Evolutionary conservation across 495 filamentous ascomycete genomes (phyloP).

Genomic region (Amphirosellinia nigrospora): DNA sequence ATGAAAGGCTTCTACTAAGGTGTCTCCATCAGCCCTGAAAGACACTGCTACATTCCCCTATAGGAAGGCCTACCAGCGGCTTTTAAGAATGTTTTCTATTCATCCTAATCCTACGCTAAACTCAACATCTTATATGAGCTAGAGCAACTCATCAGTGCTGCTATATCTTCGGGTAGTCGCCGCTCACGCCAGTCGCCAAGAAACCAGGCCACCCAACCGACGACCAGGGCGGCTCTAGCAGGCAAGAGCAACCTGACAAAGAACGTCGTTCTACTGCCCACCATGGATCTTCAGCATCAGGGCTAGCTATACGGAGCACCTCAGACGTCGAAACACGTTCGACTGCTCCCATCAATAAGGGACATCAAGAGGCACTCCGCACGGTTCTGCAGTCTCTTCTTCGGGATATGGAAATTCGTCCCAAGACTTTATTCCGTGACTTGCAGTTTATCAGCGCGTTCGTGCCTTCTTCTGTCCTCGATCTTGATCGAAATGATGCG

Average conservation of each 20-base stretch:
- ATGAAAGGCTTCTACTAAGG: slow-evolving; percentile 46
- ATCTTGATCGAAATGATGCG: slow-evolving; percentile 86
- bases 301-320: slow-evolving; percentile 13
- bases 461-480: slow-evolving; percentile 78
- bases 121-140: slow-evolving; percentile 84
- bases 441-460: slow-evolving; percentile 95
- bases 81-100: slow-evolving; percentile 85
- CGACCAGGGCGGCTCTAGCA: slow-evolving; percentile 25
- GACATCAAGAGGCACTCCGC: slow-evolving; percentile 74
- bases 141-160: slow-evolving; percentile 79
- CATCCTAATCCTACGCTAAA: slow-evolving; percentile 86
- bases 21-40: slow-evolving; percentile 45
- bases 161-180: slow-evolving; percentile 55
- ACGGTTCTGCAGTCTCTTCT: slow-evolving; percentile 81
- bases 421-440: slow-evolving; percentile 92
- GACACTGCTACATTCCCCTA: slow-evolving; percentile 70
- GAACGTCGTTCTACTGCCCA: slow-evolving; percentile 22
- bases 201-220: slow-evolving; percentile 32
- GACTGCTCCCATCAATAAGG: slow-evolving; percentile 59
- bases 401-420: slow-evolving; percentile 74
- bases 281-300: slow-evolving; percentile 8
- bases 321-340: slow-evolving; percentile 47
- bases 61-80: slow-evolving; percentile 73
- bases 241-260: slow-evolving; percentile 29
- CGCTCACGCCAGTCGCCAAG: slow-evolving; percentile 45